Conservation (phyloP, 305 asterid genomes). For the Withania somnifera region DNA sequence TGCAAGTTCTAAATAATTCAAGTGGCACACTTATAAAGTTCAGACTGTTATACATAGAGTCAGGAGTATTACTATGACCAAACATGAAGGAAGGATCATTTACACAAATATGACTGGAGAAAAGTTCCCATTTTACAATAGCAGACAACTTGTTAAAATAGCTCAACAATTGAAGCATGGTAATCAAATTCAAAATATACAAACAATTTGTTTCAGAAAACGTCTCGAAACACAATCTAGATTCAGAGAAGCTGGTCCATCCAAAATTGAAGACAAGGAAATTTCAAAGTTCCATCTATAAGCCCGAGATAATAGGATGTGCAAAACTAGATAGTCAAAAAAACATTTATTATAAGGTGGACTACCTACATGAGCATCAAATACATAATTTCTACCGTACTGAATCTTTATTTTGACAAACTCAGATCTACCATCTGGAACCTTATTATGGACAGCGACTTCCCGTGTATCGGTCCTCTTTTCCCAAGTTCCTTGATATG, state of each 20-base stretch:
- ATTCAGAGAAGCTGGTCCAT: not conserved
- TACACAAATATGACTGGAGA: not conserved
- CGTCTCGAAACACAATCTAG: not conserved
- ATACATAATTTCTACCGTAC: not conserved
- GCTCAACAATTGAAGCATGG: not conserved
- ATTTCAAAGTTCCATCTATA: not conserved
- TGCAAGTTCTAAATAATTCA: not conserved
- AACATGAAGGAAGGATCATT: not conserved
- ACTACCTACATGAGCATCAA: conserved; percentile 8
- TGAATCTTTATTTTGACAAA: conserved; percentile 5
- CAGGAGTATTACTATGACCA: not conserved
- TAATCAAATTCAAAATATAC: not conserved
- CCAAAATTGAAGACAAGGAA: not conserved
- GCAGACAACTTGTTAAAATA: not conserved
- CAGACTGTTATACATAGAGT: not conserved
- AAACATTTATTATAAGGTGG: not conserved
- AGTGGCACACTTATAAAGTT: not conserved
- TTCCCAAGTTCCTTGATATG: conserved; percentile 16
- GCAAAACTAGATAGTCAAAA: not conserved
- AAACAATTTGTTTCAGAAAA: not conserved
- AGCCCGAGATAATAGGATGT: not conserved
- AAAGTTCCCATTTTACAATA: not conserved
- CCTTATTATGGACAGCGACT: conserved; percentile 10
- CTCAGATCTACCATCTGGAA: conserved; percentile 31
- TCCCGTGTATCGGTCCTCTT: conserved; percentile 15